A percentile compares a stretch with the other conserved stretches of the same genome.
These are phyloP conservation scores for Pneumocystis carinii DNA, from an alignment of 1,139 yeast species.

Conservation along the genomic window DNA sequence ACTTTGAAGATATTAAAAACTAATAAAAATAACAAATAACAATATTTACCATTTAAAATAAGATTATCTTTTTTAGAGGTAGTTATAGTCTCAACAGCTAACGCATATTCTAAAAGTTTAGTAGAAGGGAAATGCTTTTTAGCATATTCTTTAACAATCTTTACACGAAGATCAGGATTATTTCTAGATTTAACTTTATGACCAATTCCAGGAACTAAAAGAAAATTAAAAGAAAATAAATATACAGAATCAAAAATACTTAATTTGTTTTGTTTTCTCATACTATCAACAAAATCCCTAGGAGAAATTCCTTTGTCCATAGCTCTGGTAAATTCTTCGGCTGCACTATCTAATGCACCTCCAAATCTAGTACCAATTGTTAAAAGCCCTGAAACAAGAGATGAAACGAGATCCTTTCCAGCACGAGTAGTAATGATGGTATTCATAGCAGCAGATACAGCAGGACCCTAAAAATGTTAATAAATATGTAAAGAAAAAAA, in stretches of 20 bases:
- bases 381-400: constrained; percentile 32
- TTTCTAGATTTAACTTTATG: constrained; percentile 35
- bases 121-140: constrained; percentile 33
- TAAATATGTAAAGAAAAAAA: not conserved
- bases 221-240: not conserved
- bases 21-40: not conserved
- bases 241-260: not conserved
- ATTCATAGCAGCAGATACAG: constrained; percentile 36
- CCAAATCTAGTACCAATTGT: constrained; percentile 35
- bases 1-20: constrained; percentile 21
- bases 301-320: constrained; percentile 33
- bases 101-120: constrained; percentile 31
- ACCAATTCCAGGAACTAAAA: constrained; percentile 33
- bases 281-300: constrained; percentile 32
- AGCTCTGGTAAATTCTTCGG: constrained; percentile 32
- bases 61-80: constrained; percentile 35
- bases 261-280: constrained; percentile 33
- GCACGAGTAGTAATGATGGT: constrained; percentile 36
- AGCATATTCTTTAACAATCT: constrained; percentile 33
- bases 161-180: constrained; percentile 36
- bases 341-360: constrained; percentile 36
- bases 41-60: constrained; percentile 20
- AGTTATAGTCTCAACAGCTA: constrained; percentile 36
- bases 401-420: constrained; percentile 33
- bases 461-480: constrained; percentile 25